These are phyloP conservation scores for Serendipita sp. DNA, from an alignment of 768 basidiomycete species.

Conservation along the genomic window DNA sequence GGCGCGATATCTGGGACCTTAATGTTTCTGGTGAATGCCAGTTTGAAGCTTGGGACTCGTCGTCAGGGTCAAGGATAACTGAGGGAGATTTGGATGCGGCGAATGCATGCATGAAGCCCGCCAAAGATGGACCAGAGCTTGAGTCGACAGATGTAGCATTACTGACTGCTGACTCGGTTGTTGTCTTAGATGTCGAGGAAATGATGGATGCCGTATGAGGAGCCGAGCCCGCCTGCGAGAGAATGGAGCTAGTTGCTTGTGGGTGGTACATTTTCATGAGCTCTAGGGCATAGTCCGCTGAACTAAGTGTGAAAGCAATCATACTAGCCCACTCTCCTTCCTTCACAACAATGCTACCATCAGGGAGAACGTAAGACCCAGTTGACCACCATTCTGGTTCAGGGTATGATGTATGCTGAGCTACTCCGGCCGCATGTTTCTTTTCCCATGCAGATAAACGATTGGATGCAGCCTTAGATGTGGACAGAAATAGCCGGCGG, in stretches of 20 bases:
- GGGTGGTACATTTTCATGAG: constrained; percentile 18
- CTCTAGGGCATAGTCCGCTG: constrained; percentile 38
- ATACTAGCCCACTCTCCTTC: constrained; percentile 68
- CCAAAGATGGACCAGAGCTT: constrained; percentile 32
- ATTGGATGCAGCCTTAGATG: constrained; percentile 35
- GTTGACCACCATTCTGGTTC: constrained; percentile 53
- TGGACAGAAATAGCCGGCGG: constrained; percentile 36
- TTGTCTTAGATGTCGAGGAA: neutral
- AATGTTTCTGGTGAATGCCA: constrained; percentile 48
- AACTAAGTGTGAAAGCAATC: constrained; percentile 59
- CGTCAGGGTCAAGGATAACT: constrained; percentile 40
- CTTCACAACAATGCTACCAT: constrained; percentile 44
- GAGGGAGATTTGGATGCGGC: constrained; percentile 29
- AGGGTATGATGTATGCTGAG: constrained; percentile 16
- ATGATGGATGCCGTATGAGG: constrained; percentile 8
- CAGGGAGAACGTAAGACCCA: constrained; percentile 47
- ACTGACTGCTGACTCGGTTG: constrained; percentile 14
- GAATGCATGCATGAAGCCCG: constrained; percentile 17
- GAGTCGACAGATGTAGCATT: constrained; percentile 16
- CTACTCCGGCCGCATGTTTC: constrained; percentile 33
- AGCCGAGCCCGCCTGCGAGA: constrained; percentile 2
- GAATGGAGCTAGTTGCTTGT: neutral
- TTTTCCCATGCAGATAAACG: constrained; percentile 45
- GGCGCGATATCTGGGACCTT: constrained; percentile 42
- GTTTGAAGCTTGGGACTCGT: constrained; percentile 27